phyloP scores from a whole-genome alignment of 2,329 filamentous ascomycete species.

The Colletotrichum sp. region DNA sequence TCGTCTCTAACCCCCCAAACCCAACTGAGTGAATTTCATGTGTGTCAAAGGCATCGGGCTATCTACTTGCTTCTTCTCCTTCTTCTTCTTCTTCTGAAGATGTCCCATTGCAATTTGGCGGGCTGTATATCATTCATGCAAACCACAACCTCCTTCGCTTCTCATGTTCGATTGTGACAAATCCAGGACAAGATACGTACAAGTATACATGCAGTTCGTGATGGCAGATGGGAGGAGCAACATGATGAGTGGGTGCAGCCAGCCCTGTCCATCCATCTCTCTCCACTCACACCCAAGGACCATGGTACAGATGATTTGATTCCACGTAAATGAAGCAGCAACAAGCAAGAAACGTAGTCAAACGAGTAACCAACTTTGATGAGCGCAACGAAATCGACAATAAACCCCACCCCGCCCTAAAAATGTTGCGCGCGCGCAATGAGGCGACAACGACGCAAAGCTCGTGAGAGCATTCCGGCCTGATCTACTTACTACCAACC shows the following conservation, averaged over 20 bases:
- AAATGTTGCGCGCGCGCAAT: not conserved
- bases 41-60: not conserved
- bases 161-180: not conserved
- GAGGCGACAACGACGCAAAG: slow-evolving; percentile 7
- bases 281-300: not conserved
- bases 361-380: not conserved
- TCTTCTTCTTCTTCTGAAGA: not conserved
- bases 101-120: not conserved
- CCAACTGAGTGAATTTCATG: not conserved
- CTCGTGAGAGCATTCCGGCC: slow-evolving; percentile 27
- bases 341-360: not conserved
- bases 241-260: not conserved
- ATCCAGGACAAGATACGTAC: not conserved
- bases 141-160: not conserved
- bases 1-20: not conserved
- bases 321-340: not conserved
- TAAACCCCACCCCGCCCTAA: not conserved
- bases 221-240: not conserved
- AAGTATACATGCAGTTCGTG: not conserved
- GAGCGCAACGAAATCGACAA: not conserved
- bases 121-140: not conserved
- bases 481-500: slow-evolving; percentile 19
- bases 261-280: not conserved
- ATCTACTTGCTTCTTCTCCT: not conserved
- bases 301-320: not conserved